Percentiles rank a stretch among this genome's conserved stretches.
Conservation (phyloP, 352 stramenopile species). For the Pythium coloratum region DNA sequence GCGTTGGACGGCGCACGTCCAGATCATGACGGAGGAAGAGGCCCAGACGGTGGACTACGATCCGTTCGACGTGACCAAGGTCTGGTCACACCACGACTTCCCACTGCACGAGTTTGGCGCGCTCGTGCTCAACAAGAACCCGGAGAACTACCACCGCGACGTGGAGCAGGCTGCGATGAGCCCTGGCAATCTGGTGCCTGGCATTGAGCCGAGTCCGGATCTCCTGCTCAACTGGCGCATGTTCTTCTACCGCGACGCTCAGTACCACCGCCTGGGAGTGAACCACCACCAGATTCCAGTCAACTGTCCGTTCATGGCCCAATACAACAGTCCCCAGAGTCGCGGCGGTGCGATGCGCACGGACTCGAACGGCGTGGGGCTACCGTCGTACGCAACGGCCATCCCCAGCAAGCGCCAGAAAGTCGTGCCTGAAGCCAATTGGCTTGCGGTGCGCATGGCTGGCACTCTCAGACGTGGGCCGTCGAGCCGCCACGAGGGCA, state of each 20-base stretch:
- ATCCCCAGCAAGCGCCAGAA: conserved; percentile 15
- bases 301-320: conserved; percentile 70
- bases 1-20: conserved; percentile 89
- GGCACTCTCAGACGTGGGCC: conserved; percentile 23
- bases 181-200: conserved; percentile 89
- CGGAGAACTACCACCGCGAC: conserved; percentile 93
- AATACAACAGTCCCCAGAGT: conserved; percentile 30
- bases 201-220: conserved; percentile 84
- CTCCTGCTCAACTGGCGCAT: conserved; percentile 45
- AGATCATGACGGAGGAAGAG: conserved; percentile 89
- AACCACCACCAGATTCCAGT: conserved; percentile 91
- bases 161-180: conserved; percentile 92
- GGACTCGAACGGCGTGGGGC: conserved; percentile 30
- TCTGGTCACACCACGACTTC: conserved; percentile 89
- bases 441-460: conserved; percentile 25
- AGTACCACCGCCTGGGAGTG: conserved; percentile 83
- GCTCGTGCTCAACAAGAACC: conserved; percentile 91
- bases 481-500: conserved; percentile 30
- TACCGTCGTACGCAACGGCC: conserved; percentile 17
- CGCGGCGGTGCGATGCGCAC: conserved; percentile 27
- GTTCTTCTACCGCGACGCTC: conserved; percentile 90
- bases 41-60: conserved; percentile 66
- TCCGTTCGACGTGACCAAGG: conserved; percentile 93
- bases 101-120: conserved; percentile 85
- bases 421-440: conserved; percentile 21